Evolutionary conservation across 1,139 yeast species (phyloP).

Genomic region (Kodamaea sp.): DNA sequence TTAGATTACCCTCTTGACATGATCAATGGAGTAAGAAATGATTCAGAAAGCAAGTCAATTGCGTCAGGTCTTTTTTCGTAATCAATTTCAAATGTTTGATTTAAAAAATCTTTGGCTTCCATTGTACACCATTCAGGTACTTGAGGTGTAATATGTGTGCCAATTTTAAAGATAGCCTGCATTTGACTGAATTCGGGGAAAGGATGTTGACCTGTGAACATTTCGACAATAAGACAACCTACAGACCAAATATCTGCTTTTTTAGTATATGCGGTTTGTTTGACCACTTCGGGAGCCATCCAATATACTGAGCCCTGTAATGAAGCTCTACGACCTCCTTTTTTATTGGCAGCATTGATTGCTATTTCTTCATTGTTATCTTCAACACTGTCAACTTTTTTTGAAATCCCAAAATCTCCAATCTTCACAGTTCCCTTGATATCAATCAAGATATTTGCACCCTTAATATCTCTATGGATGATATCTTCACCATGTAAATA

Average conservation of each 20-base stretch:
- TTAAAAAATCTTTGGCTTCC: conserved; percentile 65
- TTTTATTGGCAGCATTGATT: conserved; percentile 11
- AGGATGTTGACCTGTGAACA: conserved; percentile 94
- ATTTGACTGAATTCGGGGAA: conserved; percentile 91
- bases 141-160: conserved; percentile 73
- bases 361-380: conserved; percentile 21
- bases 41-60: conserved; percentile 59
- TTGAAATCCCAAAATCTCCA: conserved; percentile 92
- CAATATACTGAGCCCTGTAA: conserved; percentile 92
- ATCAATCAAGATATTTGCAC: conserved; percentile 87
- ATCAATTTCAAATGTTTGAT: conserved; percentile 69
- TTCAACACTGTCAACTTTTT: conserved; percentile 50
- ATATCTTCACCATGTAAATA: conserved; percentile 81
- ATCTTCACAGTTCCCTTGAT: conserved; percentile 88
- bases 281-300: conserved; percentile 99
- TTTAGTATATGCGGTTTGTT: conserved; percentile 82
- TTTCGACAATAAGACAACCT: conserved; percentile 86
- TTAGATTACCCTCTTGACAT: conserved; percentile 32
- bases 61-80: conserved; percentile 74
- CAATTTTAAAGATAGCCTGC: conserved; percentile 94
- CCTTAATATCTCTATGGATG: conserved; percentile 88
- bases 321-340: conserved; percentile 64
- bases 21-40: conserved; percentile 52
- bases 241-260: conserved; percentile 96
- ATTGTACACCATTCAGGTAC: conserved; percentile 74